Percentiles rank a stretch among this genome's conserved stretches.
These are phyloP conservation scores for Ilex asprella DNA, from an alignment of 257 asterid species.

Conservation along the genomic window DNA sequence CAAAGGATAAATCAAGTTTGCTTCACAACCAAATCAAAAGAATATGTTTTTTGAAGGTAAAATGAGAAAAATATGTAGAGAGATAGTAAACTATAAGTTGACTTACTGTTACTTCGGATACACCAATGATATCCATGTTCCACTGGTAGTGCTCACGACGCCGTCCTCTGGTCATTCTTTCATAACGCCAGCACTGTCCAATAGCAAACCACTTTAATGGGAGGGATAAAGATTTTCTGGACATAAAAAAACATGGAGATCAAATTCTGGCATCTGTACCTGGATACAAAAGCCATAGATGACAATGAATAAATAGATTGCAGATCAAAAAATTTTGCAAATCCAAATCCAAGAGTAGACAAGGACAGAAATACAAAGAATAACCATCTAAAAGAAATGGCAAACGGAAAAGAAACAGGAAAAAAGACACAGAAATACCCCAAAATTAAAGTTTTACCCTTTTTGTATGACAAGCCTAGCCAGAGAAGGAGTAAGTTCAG, in stretches of 20 bases:
- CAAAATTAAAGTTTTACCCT: constrained; percentile 43
- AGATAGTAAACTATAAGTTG: not conserved
- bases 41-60: no score
- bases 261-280: constrained; percentile 51
- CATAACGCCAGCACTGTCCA: constrained; percentile 95
- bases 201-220: no score
- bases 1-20: no score
- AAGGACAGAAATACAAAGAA: no score
- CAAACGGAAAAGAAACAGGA: no score
- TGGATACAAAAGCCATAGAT: constrained; percentile 17
- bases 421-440: constrained; percentile 3
- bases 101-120: constrained; percentile 72
- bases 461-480: constrained; percentile 97
- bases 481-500: constrained; percentile 95
- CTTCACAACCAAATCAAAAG: no score
- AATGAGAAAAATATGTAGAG: no score
- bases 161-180: constrained; percentile 95
- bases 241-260: constrained; percentile 43
- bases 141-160: constrained; percentile 98
- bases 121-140: constrained; percentile 99
- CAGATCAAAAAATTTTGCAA: constrained; percentile 5
- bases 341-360: not conserved
- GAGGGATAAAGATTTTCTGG: no score
- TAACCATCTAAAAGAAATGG: not conserved
- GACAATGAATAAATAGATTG: no score